A percentile compares a stretch with the other conserved stretches of the same genome.
These are phyloP conservation scores for Trichosporon ovoides DNA, from an alignment of 1,284 basidiomycete species.

Conservation along the genomic window DNA sequence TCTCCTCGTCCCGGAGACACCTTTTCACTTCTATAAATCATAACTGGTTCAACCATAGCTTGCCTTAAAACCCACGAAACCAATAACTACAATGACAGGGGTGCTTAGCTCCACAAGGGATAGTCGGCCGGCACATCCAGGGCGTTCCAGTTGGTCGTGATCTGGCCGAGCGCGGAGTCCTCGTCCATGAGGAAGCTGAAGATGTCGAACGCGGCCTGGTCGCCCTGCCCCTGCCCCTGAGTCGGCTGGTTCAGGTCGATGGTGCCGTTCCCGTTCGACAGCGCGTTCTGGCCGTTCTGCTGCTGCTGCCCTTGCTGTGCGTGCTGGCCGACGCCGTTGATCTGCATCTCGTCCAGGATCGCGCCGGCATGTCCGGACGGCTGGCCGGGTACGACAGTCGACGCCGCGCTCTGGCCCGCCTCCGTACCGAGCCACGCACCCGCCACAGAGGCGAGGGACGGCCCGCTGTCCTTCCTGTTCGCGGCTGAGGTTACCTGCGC, in stretches of 20 bases:
- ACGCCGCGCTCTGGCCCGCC: slow-evolving; percentile 6
- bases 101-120: slow-evolving; percentile 35
- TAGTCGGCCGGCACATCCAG: slow-evolving; percentile 43
- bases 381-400: slow-evolving; percentile 9
- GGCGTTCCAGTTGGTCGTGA: slow-evolving; percentile 31
- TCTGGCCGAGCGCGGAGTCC: slow-evolving; percentile 30
- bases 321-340: slow-evolving; percentile 9
- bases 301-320: slow-evolving; percentile 3
- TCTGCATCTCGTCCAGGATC: slow-evolving; percentile 14
- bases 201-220: slow-evolving; percentile 35
- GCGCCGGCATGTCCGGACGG: slow-evolving; percentile 9
- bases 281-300: neutral
- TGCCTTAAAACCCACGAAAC: neutral
- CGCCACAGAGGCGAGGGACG: slow-evolving; percentile 12
- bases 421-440: slow-evolving; percentile 17
- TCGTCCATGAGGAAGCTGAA: slow-evolving; percentile 47
- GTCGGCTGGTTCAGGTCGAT: neutral
- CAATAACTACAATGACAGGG: neutral
- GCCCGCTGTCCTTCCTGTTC: slow-evolving; percentile 4
- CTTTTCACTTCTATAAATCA: too few species aligned
- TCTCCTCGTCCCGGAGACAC: too few species aligned
- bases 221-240: neutral
- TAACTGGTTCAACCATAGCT: too few species aligned
- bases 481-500: slow-evolving; percentile 16
- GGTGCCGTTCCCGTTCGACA: neutral